phyloP scores from a whole-genome alignment of 2,329 filamentous ascomycete species.

The Colletotrichum phormii region DNA sequence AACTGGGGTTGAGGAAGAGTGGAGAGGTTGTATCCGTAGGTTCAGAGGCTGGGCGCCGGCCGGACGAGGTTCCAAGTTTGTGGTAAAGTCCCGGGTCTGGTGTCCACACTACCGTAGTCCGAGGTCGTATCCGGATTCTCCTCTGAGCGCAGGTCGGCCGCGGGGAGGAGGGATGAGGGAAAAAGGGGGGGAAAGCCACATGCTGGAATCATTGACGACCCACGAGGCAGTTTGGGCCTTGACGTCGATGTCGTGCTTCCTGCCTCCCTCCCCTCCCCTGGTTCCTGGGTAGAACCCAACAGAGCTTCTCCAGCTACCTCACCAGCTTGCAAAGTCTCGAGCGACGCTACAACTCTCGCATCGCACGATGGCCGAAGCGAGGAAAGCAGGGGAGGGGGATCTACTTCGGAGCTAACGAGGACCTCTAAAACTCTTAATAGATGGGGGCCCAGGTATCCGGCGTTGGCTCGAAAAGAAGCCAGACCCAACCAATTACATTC shows the following conservation, averaged over 20 bases:
- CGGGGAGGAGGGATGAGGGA: slow-evolving; percentile 1
- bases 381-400: neutral
- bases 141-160: neutral
- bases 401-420: neutral
- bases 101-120: neutral
- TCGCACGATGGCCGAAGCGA: neutral
- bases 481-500: neutral
- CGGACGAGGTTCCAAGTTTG: neutral
- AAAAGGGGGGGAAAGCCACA: neutral
- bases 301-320: neutral
- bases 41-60: too few species aligned
- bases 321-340: slow-evolving; percentile 20
- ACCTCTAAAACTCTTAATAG: neutral
- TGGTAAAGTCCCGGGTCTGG: slow-evolving; percentile 2
- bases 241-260: neutral
- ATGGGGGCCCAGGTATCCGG: too few species aligned
- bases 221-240: neutral
- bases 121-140: slow-evolving; percentile 25
- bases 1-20: slow-evolving; percentile 1
- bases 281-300: slow-evolving; percentile 14
- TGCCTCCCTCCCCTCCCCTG: neutral
- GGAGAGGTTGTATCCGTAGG: too few species aligned
- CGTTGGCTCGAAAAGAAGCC: neutral
- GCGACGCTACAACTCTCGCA: slow-evolving; percentile 16
- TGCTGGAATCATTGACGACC: neutral